These are phyloP conservation scores for Irpex lacteus DNA, from an alignment of 1,284 basidiomycete species.

Conservation along the genomic window DNA sequence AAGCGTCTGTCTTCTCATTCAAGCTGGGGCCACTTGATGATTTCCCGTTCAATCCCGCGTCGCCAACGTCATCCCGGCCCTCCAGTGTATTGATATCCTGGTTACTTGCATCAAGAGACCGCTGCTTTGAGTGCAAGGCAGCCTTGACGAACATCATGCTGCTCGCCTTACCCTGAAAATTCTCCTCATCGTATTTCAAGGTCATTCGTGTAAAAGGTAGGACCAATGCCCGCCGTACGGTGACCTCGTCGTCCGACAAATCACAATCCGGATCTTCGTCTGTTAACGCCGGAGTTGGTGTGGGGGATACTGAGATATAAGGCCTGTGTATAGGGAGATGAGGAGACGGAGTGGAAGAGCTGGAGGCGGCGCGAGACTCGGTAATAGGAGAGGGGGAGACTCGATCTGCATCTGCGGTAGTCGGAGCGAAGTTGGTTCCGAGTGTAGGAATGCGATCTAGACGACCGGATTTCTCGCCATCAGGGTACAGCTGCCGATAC, in stretches of 20 bases:
- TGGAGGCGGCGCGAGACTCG: not conserved
- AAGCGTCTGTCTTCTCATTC: not conserved
- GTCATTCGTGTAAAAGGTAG: not conserved
- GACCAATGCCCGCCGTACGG: not conserved
- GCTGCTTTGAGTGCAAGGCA: constrained; percentile 7
- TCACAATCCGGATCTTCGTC: not conserved
- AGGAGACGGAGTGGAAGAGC: not conserved
- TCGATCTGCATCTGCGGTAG: not conserved
- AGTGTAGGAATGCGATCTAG: constrained; percentile 24
- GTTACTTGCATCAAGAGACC: not conserved
- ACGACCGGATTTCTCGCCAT: constrained; percentile 42
- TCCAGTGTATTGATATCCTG: not conserved
- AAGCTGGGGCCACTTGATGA: too few relatives aligned
- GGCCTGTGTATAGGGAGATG: not conserved
- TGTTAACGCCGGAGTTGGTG: not conserved
- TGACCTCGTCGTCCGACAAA: constrained; percentile 3
- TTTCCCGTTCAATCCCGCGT: too few relatives aligned
- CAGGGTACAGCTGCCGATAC: constrained; percentile 53
- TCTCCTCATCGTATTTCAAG: not conserved
- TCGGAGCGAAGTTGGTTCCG: not conserved
- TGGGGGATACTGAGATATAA: not conserved
- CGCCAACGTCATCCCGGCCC: too few relatives aligned
- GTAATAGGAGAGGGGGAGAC: not conserved
- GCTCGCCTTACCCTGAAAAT: constrained; percentile 15
- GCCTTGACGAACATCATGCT: constrained; percentile 6